Evolutionary conservation across 148 eudicot genomes (phyloP).

Genomic region (Vaccinium macrocarpon): DNA sequence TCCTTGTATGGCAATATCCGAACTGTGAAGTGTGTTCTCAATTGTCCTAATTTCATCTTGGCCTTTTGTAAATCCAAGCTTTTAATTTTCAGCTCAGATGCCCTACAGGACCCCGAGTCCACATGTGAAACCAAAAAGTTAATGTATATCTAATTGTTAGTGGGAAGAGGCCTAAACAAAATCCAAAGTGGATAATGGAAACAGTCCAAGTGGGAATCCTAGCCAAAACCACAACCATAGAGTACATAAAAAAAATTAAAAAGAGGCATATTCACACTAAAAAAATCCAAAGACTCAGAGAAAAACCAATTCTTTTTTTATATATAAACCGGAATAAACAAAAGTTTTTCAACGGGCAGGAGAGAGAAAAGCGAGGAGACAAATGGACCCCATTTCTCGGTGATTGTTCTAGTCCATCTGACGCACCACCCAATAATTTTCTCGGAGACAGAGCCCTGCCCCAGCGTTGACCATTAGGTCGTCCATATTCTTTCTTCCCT

Average conservation of each 20-base stretch:
- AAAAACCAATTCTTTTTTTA: background rate
- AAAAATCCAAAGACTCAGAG: background rate
- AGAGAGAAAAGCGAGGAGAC: background rate
- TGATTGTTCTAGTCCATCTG: slow-evolving; percentile 4
- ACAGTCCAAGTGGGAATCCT: slow-evolving; percentile 3
- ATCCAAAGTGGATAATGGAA: background rate
- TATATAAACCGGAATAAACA: background rate
- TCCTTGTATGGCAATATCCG: no score
- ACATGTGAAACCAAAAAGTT: no score
- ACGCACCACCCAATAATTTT: background rate
- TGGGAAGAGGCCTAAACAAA: no score
- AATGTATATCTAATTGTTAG: no score
- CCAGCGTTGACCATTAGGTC: slow-evolving; percentile 21
- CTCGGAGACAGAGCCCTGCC: slow-evolving; percentile 16
- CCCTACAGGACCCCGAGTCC: no score
- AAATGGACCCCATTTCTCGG: slow-evolving; percentile 6
- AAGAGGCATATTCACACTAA: background rate
- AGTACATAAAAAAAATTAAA: background rate
- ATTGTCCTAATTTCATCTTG: no score
- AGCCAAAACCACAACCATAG: background rate
- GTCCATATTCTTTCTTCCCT: background rate
- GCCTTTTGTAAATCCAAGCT: no score
- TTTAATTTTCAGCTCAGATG: no score
- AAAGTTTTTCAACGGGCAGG: background rate
- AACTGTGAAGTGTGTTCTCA: no score